Base-by-base conservation (phyloP, 2,329 filamentous ascomycete species). In the Huntiella decipiens region DNA sequence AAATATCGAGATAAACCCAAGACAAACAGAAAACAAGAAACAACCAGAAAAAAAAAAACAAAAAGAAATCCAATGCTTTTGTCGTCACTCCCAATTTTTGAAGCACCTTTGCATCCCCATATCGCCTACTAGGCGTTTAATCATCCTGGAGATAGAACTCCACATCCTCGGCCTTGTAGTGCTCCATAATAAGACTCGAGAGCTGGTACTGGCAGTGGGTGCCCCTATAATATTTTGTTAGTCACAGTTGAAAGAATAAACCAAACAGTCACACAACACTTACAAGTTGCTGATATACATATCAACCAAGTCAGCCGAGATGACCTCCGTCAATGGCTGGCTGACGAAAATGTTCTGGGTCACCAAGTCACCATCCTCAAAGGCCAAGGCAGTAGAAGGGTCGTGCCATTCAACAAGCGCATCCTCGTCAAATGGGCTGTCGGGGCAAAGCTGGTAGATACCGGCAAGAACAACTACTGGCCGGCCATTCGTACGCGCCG, bases 401-500 rank as follows among this genome's bases (percentile, higher is more conserved):
- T 87, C 78, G 12, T 85, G 88, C 64, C 85, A 85, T 62, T 95
- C 88, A 49, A 94, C 82, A 50, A 93, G 65, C 4, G 77, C 75
- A 52, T 85, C 80, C 45, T 82, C 78, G 55, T 91, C 78, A 55
- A 86, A 87, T 1, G 86, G 82, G 55, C 86, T 88, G 49, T 92
- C 78, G 0, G 91, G 87, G 54, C 84, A 92, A 46, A 98, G 73
- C 63, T 93, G 93, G 67, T 95, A 96, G 15, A 96, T 79, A 31
- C 86, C 88, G 44, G 81, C 82, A 38, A 98, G 73, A 3, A 92
- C 84, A 17, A 96, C 78, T 13, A 98, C 87, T 0, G 86, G 82
- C 17, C 80, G 84, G 52, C 79, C 76, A 55, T 87, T 80, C 53
- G 81, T 77, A 57, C 80, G 81, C 11, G 91, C 91, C 5, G 87